Conservation (phyloP, 148 eudicot species). For the Heliosperma pusillum region DNA sequence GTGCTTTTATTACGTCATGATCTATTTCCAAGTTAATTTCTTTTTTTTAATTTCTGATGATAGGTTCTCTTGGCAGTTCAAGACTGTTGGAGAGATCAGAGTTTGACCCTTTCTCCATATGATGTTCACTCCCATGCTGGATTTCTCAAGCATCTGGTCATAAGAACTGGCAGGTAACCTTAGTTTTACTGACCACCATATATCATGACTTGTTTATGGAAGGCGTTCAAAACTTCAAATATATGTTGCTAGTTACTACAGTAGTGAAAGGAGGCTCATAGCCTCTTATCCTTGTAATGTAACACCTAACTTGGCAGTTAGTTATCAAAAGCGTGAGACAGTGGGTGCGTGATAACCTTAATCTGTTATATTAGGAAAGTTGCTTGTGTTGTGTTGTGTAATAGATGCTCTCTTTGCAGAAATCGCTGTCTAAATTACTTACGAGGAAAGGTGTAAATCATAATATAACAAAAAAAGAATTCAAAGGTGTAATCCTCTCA, state of each 20-base stretch:
- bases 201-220: neutral
- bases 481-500: too few relatives aligned
- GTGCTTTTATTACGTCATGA: conserved; percentile 12
- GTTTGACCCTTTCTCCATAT: conserved; percentile 66
- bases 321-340: neutral
- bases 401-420: neutral
- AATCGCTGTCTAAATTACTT: neutral
- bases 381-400: neutral
- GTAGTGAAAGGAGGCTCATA: neutral
- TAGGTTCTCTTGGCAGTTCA: conserved; percentile 96
- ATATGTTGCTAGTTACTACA: neutral
- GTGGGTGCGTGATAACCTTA: neutral
- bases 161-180: conserved; percentile 85
- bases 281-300: conserved; percentile 1
- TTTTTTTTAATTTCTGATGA: conserved; percentile 37
- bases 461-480: neutral
- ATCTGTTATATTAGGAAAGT: neutral
- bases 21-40: conserved; percentile 25
- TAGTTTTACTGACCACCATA: conserved; percentile 1
- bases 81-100: conserved; percentile 78
- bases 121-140: conserved; percentile 81
- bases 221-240: neutral
- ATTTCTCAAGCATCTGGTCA: conserved; percentile 83
- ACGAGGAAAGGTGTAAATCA: neutral
- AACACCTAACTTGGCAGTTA: neutral